Conservation (phyloP, 345 rosid species). For the Aquilaria yunnanensis region DNA sequence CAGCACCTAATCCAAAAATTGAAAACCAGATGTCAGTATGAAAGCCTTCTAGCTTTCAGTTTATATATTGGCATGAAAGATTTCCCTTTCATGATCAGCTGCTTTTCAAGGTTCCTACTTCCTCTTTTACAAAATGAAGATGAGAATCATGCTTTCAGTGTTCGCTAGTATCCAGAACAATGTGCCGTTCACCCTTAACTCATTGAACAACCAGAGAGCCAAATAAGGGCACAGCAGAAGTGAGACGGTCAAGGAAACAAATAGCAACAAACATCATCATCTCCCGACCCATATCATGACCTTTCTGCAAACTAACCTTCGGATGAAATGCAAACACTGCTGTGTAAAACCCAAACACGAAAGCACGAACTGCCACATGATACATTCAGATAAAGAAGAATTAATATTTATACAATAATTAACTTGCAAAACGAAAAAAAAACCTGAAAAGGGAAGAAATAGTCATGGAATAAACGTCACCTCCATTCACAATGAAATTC, state of each 20-base stretch:
- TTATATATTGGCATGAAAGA: too few species aligned
- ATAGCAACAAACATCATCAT: background rate
- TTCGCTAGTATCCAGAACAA: too few species aligned
- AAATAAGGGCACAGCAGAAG: too few species aligned
- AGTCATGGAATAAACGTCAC: conserved; percentile 23
- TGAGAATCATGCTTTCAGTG: too few species aligned
- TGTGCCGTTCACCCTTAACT: too few species aligned
- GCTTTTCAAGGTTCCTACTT: too few species aligned
- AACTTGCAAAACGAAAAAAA: background rate
- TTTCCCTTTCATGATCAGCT: too few species aligned
- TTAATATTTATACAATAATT: background rate
- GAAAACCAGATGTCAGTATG: conserved; percentile 8
- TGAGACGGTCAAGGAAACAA: background rate
- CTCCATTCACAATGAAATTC: conserved; percentile 98
- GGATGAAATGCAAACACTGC: conserved; percentile 76
- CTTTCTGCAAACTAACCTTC: conserved; percentile 50
- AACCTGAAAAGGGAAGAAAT: background rate
- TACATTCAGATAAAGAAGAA: background rate
- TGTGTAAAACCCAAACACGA: conserved; percentile 92
- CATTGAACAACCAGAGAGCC: too few species aligned
- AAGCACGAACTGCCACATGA: conserved; percentile 64
- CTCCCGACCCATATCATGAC: background rate
- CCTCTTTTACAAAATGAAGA: too few species aligned
- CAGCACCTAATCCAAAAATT: conserved; percentile 49
- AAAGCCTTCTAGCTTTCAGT: too few species aligned